phyloP scores from a whole-genome alignment of 2,329 filamentous ascomycete species.

The Aspergillus sergii region DNA sequence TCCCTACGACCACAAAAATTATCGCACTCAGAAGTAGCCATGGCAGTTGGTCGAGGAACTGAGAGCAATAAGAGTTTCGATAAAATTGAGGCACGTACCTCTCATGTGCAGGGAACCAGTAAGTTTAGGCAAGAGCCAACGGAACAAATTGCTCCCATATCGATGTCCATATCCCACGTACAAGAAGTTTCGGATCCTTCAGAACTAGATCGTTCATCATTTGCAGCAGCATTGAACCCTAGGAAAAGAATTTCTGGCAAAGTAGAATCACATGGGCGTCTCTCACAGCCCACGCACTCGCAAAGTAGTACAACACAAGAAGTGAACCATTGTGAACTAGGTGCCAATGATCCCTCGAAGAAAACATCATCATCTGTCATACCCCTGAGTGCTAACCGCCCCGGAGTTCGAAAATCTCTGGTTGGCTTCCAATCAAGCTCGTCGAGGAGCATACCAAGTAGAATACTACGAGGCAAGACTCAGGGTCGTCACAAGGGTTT shows the following conservation, averaged over 20 bases:
- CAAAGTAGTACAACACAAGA: conserved; percentile 7
- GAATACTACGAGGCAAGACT: conserved; percentile 10
- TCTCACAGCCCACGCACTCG: not conserved
- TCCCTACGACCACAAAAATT: conserved; percentile 15
- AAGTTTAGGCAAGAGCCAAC: not conserved
- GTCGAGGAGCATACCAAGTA: not conserved
- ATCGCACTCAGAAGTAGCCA: conserved; percentile 21
- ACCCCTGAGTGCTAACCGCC: not conserved
- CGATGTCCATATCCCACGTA: not conserved
- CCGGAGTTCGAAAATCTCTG: not conserved
- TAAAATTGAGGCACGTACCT: conserved; percentile 22
- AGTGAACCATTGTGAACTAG: not conserved
- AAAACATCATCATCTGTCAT: not conserved
- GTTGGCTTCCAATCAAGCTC: not conserved
- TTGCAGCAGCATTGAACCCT: conserved; percentile 28
- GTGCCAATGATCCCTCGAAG: not conserved
- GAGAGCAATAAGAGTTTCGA: conserved; percentile 5
- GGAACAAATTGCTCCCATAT: conserved; percentile 4
- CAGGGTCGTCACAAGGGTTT: conserved; percentile 26
- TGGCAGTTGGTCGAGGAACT: conserved; percentile 24
- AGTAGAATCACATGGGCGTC: not conserved
- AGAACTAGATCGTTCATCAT: conserved; percentile 29
- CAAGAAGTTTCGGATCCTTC: conserved; percentile 5
- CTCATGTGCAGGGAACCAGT: conserved; percentile 7
- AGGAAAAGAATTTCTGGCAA: conserved; percentile 17